Base-by-base conservation (phyloP, 208 protist species). In the Balamuthia mandrillaris region DNA sequence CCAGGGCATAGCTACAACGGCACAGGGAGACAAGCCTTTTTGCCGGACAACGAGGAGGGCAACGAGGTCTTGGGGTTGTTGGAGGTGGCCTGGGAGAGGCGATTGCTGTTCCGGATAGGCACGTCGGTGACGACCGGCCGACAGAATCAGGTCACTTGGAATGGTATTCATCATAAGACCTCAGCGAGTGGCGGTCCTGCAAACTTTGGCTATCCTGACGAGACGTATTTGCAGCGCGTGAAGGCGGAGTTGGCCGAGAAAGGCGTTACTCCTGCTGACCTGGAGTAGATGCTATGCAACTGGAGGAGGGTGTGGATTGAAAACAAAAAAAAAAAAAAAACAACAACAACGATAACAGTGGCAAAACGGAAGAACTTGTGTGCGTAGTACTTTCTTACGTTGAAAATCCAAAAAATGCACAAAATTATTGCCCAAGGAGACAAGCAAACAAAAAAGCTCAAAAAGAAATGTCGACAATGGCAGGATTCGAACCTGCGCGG, bases 91-190 rank as follows among this genome's bases (percentile, higher is more conserved):
- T 81, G 72, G 72, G 72, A 81, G 47, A 42, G 72, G n/a, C 16
- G 35, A 49, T 31, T 81, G 45, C 72, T 81, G 21, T 81, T 81
- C 72, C 41, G 47, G 3, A 49, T 81, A 1, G 72, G 72, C 5
- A 42, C 47, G 1, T 81, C 72, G 5, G 72, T 81, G 35, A 81
- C 72, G 3, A 81, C 72, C 24, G 72, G 72, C 14, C 35, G 45
- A n/a, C 47, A 81, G 5, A 81, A 81, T 61, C 72, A 81, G 78
- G 78, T 84, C 66, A 58, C 72, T 51, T 84, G 78, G 78, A 45
- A 33, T 42, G 78, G 78, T 29, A 31, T 84, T 14, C 78, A 84
- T 45, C 78, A 84, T 3, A 84, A 84, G 78, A 84, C 78, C 54
- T 37, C 12, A 18, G 51, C 58, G 21, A 54, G 29, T 27, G 78